Percentiles rank a stretch among this genome's conserved stretches.
Conservation (phyloP, 2,329 filamentous ascomycete species). For the Annulohypoxylon truncatum region DNA sequence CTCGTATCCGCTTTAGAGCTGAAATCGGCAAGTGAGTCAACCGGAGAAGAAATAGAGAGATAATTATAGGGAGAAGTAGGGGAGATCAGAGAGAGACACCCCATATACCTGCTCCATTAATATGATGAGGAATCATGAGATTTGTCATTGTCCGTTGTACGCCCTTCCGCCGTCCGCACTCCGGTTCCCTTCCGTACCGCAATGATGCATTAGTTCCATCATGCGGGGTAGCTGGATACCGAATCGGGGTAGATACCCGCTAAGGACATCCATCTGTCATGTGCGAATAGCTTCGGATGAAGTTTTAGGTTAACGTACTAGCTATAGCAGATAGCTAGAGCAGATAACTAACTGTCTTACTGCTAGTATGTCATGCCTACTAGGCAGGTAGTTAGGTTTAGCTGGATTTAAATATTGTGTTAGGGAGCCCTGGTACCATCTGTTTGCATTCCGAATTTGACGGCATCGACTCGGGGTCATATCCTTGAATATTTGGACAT, state of each 20-base stretch:
- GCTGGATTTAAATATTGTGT: no score
- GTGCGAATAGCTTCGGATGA: background rate
- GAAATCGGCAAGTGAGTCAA: constrained; percentile 30
- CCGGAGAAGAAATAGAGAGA: constrained; percentile 11
- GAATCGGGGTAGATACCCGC: constrained; percentile 21
- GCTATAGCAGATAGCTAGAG: no score
- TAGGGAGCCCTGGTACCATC: no score
- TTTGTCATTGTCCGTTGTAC: constrained; percentile 21
- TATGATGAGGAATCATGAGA: background rate
- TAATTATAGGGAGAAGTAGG: background rate
- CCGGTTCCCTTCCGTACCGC: no score
- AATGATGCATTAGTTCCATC: constrained; percentile 4
- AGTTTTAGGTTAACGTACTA: background rate
- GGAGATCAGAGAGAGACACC: no score
- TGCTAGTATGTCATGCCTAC: no score
- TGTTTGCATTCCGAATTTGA: no score
- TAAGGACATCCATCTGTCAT: background rate
- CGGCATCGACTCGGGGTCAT: background rate
- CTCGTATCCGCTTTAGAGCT: constrained; percentile 1
- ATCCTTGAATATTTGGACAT: background rate
- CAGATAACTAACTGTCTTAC: no score
- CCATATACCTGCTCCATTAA: background rate
- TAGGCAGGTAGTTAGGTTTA: no score
- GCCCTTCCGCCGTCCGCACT: no score
- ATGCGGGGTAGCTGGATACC: constrained; percentile 45